Evolutionary conservation across 2,329 filamentous ascomycete genomes (phyloP).

Genomic region (Cryphonectria japonica): DNA sequence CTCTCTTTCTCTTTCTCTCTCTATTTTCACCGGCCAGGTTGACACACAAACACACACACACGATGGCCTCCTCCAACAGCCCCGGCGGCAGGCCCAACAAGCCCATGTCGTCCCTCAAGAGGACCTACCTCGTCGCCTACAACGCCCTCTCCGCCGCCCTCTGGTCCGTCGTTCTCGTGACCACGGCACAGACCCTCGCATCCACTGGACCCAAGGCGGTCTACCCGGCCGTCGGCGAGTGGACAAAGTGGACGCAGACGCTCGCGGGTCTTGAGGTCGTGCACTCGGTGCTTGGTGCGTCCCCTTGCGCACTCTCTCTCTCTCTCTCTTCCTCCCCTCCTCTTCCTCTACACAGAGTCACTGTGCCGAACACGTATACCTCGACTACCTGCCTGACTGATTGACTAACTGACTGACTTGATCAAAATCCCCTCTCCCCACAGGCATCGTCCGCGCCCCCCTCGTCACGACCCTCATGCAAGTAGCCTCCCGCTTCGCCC

Average conservation of each 20-base stretch:
- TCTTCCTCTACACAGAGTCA: background rate
- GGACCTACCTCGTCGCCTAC: constrained; percentile 29
- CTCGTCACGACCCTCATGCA: constrained; percentile 87
- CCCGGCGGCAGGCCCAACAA: constrained; percentile 22
- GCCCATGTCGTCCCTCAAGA: constrained; percentile 37
- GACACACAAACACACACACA: background rate
- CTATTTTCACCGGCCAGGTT: background rate
- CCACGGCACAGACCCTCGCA: constrained; percentile 61
- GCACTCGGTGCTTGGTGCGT: constrained; percentile 75
- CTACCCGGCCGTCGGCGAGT: constrained; percentile 65
- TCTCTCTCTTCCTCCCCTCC: no score
- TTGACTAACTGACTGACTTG: background rate
- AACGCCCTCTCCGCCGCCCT: constrained; percentile 47
- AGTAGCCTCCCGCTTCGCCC: constrained; percentile 81
- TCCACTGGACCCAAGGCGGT: constrained; percentile 61
- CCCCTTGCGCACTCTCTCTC: background rate
- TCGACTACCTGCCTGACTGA: no score
- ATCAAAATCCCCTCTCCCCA: background rate
- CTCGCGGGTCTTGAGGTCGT: constrained; percentile 80
- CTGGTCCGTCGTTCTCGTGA: constrained; percentile 77
- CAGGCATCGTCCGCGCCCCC: constrained; percentile 84
- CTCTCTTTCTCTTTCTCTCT: no score
- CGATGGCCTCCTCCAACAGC: constrained; percentile 30
- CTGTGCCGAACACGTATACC: background rate
- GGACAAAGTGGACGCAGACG: constrained; percentile 81